phyloP scores from a whole-genome alignment of 306 rosid species.

The Lathyrus sativus region DNA sequence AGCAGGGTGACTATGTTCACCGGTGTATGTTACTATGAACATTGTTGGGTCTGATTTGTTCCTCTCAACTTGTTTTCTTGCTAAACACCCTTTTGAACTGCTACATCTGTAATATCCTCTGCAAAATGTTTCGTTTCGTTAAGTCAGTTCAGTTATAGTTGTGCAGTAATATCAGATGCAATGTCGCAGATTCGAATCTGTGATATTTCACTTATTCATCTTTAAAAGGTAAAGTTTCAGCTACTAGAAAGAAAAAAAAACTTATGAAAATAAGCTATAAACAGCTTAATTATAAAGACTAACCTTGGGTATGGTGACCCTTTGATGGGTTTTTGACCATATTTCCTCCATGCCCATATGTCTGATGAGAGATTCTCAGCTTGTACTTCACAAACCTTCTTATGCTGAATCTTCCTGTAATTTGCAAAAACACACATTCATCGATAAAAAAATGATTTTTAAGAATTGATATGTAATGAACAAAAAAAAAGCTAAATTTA shows the following conservation, averaged over 20 bases:
- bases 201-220: too few relatives aligned
- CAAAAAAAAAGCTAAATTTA: slow-evolving; percentile 22
- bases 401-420: slow-evolving; percentile 84
- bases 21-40: slow-evolving; percentile 92
- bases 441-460: slow-evolving; percentile 12
- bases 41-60: slow-evolving; percentile 83
- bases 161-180: too few relatives aligned
- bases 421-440: slow-evolving; percentile 16
- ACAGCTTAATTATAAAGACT: background rate
- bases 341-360: slow-evolving; percentile 98
- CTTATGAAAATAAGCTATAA: too few relatives aligned
- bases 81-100: slow-evolving; percentile 93
- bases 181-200: too few relatives aligned
- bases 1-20: slow-evolving; percentile 94
- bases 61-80: slow-evolving; percentile 94
- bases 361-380: slow-evolving; percentile 88
- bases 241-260: too few relatives aligned
- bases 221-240: too few relatives aligned
- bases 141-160: too few relatives aligned
- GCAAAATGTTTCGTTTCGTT: background rate
- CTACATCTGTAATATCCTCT: slow-evolving; percentile 98
- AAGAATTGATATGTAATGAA: background rate
- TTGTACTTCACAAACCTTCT: slow-evolving; percentile 82
- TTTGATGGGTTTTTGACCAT: slow-evolving; percentile 97
- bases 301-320: slow-evolving; percentile 99